phyloP scores from a whole-genome alignment of 2,329 filamentous ascomycete species.

The Diaporthe humulicola region DNA sequence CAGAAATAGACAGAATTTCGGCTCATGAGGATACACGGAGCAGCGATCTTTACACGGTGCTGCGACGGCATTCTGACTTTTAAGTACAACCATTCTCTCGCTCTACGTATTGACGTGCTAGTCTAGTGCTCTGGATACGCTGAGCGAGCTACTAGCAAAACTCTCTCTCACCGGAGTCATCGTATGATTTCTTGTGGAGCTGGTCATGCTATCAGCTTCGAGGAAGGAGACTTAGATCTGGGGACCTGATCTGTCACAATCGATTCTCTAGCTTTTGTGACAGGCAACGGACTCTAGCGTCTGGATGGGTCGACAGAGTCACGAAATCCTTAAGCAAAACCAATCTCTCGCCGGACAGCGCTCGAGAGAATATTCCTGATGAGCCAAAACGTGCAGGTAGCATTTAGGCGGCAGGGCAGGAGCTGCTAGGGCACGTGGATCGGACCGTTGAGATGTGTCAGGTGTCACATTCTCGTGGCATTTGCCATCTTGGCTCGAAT shows the following conservation, averaged over 20 bases:
- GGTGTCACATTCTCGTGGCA: constrained; percentile 2
- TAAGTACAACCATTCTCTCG: background rate
- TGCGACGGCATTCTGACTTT: background rate
- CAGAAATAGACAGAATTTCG: background rate
- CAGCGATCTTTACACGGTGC: background rate
- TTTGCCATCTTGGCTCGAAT: background rate
- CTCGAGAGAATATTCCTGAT: background rate
- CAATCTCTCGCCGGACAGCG: background rate
- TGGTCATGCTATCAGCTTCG: constrained; percentile 7
- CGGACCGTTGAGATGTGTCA: background rate
- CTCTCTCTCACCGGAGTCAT: constrained; percentile 18
- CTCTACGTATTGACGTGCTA: background rate
- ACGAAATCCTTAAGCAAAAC: background rate
- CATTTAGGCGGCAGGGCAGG: no score
- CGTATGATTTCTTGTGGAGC: constrained; percentile 38
- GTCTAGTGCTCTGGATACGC: background rate
- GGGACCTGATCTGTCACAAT: constrained; percentile 3
- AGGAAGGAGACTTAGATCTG: constrained; percentile 4
- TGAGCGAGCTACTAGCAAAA: constrained; percentile 4
- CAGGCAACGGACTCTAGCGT: background rate
- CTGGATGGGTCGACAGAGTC: constrained; percentile 14
- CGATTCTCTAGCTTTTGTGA: background rate
- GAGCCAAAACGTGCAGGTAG: background rate
- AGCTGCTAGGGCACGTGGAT: background rate
- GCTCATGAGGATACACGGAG: background rate